Conservation (phyloP, 2,329 filamentous ascomycete species). For the Amylocarpus encephaloides region DNA sequence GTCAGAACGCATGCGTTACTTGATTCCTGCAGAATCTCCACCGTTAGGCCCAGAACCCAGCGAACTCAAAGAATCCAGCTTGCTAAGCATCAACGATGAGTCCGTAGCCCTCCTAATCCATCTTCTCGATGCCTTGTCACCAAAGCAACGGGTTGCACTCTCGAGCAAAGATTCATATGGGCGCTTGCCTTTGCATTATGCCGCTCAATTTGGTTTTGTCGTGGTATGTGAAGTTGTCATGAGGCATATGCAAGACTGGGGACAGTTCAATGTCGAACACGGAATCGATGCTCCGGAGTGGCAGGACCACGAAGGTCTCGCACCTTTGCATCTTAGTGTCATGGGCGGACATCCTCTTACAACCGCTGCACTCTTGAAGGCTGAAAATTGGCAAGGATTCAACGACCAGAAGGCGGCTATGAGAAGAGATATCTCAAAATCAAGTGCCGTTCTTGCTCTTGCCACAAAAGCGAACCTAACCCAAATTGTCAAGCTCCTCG, state of each 20-base stretch:
- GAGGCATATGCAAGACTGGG: constrained; percentile 82
- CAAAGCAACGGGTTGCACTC: constrained; percentile 62
- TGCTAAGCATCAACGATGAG: constrained; percentile 64
- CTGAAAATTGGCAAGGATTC: constrained; percentile 66
- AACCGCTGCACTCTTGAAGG: constrained; percentile 71
- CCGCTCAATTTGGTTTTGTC: constrained; percentile 89
- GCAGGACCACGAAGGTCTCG: constrained; percentile 89
- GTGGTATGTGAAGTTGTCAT: constrained; percentile 85
- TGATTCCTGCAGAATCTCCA: constrained; percentile 71
- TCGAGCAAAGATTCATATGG: constrained; percentile 69
- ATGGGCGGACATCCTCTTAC: constrained; percentile 86
- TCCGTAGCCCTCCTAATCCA: constrained; percentile 61
- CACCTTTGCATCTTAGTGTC: constrained; percentile 86
- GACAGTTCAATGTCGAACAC: constrained; percentile 73
- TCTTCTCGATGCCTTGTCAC: constrained; percentile 61
- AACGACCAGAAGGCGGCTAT: constrained; percentile 56
- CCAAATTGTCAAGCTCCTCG: constrained; percentile 77
- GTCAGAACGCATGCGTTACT: constrained; percentile 51
- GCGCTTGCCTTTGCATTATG: constrained; percentile 83
- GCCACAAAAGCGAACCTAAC: constrained; percentile 85
- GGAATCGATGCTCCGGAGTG: constrained; percentile 83
- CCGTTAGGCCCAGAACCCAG: constrained; percentile 53
- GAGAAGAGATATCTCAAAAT: constrained; percentile 68
- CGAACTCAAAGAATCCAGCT: constrained; percentile 60
- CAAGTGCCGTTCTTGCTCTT: constrained; percentile 78